Evolutionary conservation across 768 basidiomycete species (phyloP).

Genomic region (Boletus eberwhitei): DNA sequence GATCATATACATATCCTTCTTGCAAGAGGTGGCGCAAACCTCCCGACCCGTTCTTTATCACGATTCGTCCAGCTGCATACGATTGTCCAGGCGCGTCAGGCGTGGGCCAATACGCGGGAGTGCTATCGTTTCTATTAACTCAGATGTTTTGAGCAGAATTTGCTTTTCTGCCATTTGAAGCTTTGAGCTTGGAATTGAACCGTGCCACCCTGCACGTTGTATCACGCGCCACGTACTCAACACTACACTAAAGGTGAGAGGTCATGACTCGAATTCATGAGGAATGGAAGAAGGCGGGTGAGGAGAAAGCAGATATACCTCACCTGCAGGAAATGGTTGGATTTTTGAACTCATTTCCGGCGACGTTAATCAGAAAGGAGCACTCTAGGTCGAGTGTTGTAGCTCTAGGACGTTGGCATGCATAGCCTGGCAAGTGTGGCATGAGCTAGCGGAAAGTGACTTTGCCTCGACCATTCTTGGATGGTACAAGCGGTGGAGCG

Average conservation of each 20-base stretch:
- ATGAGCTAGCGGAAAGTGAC: background rate
- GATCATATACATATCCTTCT: slow-evolving; percentile 9
- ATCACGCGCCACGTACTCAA: background rate
- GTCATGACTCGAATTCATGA: background rate
- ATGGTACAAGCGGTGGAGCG: background rate
- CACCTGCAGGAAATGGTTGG: slow-evolving; percentile 7
- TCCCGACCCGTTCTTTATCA: background rate
- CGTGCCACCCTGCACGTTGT: background rate
- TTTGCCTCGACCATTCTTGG: background rate
- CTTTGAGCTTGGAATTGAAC: background rate
- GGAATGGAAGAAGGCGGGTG: slow-evolving; percentile 1
- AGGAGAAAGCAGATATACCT: slow-evolving; percentile 16
- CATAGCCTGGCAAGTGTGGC: background rate
- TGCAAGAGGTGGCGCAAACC: slow-evolving; percentile 1
- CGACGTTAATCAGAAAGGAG: background rate
- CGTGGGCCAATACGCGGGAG: slow-evolving; percentile 1
- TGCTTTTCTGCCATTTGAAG: slow-evolving; percentile 16
- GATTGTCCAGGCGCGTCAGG: slow-evolving; percentile 8
- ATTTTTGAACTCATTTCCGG: slow-evolving; percentile 9
- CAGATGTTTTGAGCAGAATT: slow-evolving; percentile 24
- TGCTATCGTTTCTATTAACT: slow-evolving; percentile 9
- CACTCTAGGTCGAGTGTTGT: background rate
- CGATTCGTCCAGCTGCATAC: slow-evolving; percentile 2
- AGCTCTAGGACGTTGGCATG: background rate
- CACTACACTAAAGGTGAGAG: slow-evolving; percentile 7